phyloP scores from a whole-genome alignment of 306 rosid species.

The Dalbergia cultrata region DNA sequence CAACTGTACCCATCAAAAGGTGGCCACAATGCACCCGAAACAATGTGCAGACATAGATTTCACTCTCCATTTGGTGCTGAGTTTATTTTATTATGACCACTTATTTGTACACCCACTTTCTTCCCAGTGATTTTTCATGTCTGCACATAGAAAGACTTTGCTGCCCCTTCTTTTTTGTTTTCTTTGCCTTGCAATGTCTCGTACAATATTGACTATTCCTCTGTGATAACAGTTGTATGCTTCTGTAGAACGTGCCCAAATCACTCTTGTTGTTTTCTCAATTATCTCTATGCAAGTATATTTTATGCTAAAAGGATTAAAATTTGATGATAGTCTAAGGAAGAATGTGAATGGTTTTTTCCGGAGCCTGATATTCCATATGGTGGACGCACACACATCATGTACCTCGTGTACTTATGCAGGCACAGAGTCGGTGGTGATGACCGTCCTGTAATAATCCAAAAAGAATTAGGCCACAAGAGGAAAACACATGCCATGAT shows the following conservation, averaged over 20 bases:
- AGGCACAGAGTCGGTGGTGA: background rate
- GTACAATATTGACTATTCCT: slow-evolving; percentile 11
- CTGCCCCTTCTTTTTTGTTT: slow-evolving; percentile 1
- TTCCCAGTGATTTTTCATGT: slow-evolving; percentile 28
- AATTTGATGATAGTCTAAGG: slow-evolving; percentile 10
- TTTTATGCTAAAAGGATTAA: slow-evolving; percentile 5
- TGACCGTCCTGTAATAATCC: slow-evolving; percentile 31
- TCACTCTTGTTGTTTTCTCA: slow-evolving; percentile 25
- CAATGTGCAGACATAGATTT: slow-evolving; percentile 69
- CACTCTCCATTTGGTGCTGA: slow-evolving; percentile 48
- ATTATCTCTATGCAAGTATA: background rate
- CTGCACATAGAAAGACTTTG: background rate
- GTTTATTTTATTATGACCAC: slow-evolving; percentile 40
- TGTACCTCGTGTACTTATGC: slow-evolving; percentile 54
- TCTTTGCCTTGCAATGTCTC: background rate
- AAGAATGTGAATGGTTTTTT: slow-evolving; percentile 53
- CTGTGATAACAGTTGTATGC: background rate
- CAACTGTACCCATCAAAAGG: slow-evolving; percentile 62
- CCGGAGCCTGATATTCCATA: slow-evolving; percentile 28
- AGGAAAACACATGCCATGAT: slow-evolving; percentile 47
- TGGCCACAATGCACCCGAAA: slow-evolving; percentile 55
- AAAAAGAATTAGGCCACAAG: slow-evolving; percentile 37
- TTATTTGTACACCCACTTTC: slow-evolving; percentile 37
- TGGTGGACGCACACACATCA: slow-evolving; percentile 49
- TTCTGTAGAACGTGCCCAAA: background rate